Evolutionary conservation across 2,329 filamentous ascomycete species (phyloP), one percentile per base, ranked within the genome.

Genomic region (Trichoderma lentiforme): DNA sequence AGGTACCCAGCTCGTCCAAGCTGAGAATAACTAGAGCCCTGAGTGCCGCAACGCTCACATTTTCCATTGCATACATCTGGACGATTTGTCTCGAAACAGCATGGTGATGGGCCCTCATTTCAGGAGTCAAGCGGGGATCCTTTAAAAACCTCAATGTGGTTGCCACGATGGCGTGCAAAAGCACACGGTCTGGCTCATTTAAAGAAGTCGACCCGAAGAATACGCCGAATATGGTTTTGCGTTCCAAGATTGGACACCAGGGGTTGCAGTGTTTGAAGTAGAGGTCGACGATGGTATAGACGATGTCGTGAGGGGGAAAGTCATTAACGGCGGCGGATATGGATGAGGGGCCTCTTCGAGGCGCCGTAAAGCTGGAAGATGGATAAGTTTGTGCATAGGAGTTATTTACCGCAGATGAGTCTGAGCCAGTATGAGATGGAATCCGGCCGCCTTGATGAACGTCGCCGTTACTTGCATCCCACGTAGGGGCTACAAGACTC

Each of bases 191-290:
- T 1, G 80, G 77, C 68, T 84, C 82, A 39, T 76, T 77, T 34
- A 84, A 73, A 0, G 80, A 81, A 0, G 82, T 82, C 7, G 82
- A 81, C 1, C 82, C 82, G 51, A 84, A 84, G 70, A 84, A 81
- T 24, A 76, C 77, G 2, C 79, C 75, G 75, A 83, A 81, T 15
- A 81, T 84, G 0, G 83, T 81, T 70, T 84, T 83, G 8, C 83
- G 80, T 57, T 84, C 83, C 12, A 84, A 79, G 14, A 84, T 83
- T 0, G 83, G 83, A 64, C 83, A 84, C 88, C 88, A 90, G 0
- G 88, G 88, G 74, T 90, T 90, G 77, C 89, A 87, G 77, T 90
- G 88, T 75, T 89, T 89, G 81, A 90, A 90, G 79, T 88, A 90
- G 8, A 90, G 80, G 73, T 90, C 88, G 18, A 89, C 87, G 2